A percentile compares a stretch with the other conserved stretches of the same genome.
Conservation (phyloP, 345 rosid species). For the Turritis glabra region DNA sequence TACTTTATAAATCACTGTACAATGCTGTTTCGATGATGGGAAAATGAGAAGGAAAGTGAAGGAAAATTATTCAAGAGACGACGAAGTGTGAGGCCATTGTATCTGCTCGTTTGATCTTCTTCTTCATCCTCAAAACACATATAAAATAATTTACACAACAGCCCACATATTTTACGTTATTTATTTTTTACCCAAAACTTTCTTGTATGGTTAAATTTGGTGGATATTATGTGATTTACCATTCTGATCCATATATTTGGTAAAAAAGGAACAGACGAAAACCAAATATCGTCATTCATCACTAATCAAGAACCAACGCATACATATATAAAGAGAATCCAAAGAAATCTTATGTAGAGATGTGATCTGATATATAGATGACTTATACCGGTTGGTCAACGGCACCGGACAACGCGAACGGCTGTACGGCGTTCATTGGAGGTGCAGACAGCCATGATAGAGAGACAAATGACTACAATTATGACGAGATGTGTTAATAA, state of each 20-base stretch:
- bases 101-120: constrained; percentile 20
- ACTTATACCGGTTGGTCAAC: constrained; percentile 21
- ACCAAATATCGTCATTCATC: neutral
- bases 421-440: constrained; percentile 37
- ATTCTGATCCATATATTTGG: constrained; percentile 11
- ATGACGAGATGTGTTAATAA: constrained; percentile 32
- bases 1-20: neutral
- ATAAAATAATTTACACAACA: neutral
- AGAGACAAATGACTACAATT: constrained; percentile 43
- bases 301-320: constrained; percentile 7
- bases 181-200: neutral
- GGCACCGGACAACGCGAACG: constrained; percentile 36
- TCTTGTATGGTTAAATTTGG: neutral
- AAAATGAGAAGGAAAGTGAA: constrained; percentile 26
- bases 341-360: constrained; percentile 9
- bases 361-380: constrained; percentile 3
- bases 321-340: constrained; percentile 9
- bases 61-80: constrained; percentile 7
- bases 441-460: constrained; percentile 42
- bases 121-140: constrained; percentile 22
- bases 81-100: constrained; percentile 13
- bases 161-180: neutral
- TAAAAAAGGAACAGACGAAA: neutral
- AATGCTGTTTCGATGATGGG: constrained; percentile 1
- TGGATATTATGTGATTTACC: neutral